phyloP scores from a whole-genome alignment of 208 protist species.

The Entamoeba invadens region DNA sequence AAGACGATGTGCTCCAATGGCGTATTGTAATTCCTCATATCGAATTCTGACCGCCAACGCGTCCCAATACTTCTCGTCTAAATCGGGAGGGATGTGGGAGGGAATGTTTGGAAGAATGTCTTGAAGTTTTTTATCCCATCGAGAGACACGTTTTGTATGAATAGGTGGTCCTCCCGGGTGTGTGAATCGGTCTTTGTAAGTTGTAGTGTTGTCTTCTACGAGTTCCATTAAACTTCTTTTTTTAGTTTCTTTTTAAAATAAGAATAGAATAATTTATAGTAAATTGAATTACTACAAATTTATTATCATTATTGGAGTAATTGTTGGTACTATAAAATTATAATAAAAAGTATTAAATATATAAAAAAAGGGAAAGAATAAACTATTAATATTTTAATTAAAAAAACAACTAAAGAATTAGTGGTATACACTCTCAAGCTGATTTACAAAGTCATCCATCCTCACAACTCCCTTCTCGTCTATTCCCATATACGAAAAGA shows the following conservation, averaged over 20 bases:
- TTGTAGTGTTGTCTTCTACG: neutral
- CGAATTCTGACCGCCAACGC: neutral
- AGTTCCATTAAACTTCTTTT: neutral
- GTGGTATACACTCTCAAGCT: neutral
- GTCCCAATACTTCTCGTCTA: neutral
- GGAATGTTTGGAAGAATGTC: neutral
- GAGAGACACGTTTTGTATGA: neutral
- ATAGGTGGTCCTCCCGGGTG: neutral
- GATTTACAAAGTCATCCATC: neutral
- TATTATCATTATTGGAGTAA: no score
- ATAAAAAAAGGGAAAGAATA: no score
- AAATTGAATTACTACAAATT: no score
- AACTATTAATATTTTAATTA: neutral
- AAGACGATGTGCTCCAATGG: neutral
- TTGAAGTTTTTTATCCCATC: neutral
- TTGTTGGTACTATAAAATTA: no score
- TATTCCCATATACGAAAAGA: neutral
- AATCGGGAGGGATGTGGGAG: neutral
- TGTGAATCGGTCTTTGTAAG: neutral
- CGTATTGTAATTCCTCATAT: neutral
- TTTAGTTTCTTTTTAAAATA: neutral
- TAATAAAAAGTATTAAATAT: no score
- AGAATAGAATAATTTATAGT: neutral
- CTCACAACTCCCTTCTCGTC: neutral
- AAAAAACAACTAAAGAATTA: neutral